Evolutionary conservation across 306 rosid species (phyloP).

Genomic region (Arachis stenosperma): DNA sequence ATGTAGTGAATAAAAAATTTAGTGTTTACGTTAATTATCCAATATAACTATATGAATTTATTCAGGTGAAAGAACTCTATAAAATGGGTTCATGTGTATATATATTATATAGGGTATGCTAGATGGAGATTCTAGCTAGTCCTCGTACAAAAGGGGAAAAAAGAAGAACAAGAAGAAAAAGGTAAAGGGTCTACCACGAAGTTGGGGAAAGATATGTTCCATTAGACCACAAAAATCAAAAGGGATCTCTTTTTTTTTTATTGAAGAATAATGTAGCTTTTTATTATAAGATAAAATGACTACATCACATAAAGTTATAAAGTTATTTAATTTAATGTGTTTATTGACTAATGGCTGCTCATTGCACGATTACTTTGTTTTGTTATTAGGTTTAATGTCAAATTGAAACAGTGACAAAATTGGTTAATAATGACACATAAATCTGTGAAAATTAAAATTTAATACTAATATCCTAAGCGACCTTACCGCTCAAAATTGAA

Average conservation of each 20-base stretch:
- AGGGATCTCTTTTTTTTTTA: constrained; percentile 10
- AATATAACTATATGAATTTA: background rate
- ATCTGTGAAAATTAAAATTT: constrained; percentile 1
- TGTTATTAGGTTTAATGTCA: constrained; percentile 4
- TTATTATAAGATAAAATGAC: constrained; percentile 42
- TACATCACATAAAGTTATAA: constrained; percentile 49
- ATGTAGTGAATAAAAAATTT: no score
- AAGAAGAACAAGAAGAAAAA: background rate
- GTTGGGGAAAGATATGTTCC: constrained; percentile 42
- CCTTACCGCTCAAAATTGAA: no score
- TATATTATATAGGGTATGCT: background rate
- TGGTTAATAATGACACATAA: constrained; percentile 1
- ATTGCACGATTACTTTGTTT: constrained; percentile 11
- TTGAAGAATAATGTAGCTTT: constrained; percentile 42
- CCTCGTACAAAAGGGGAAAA: background rate
- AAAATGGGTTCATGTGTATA: background rate
- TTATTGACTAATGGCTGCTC: constrained; percentile 31
- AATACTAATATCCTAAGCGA: no score
- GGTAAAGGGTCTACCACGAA: constrained; percentile 52
- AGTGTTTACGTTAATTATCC: background rate
- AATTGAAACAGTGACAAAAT: constrained; percentile 20
- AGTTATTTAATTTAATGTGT: constrained; percentile 17
- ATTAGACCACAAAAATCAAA: constrained; percentile 39
- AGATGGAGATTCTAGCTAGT: background rate
- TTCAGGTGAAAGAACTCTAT: constrained; percentile 1